Evolutionary conservation across 805 yeast genomes (phyloP).

Genomic region (Blastobotrys mokoenaii): DNA sequence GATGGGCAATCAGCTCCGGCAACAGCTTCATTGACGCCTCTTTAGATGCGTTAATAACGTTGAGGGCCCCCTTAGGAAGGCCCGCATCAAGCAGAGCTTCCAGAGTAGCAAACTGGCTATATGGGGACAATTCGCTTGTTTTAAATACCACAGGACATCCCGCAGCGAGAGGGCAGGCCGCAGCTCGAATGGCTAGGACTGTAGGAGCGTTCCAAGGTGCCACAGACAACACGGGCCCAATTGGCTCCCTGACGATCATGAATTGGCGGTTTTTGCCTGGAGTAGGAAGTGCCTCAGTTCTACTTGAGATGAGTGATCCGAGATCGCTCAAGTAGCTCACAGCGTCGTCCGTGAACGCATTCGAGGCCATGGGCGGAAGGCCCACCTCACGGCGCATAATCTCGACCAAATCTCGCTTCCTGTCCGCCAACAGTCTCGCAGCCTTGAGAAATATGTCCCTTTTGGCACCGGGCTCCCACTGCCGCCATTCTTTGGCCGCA

Average conservation of each 20-base stretch:
- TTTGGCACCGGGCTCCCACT: not conserved
- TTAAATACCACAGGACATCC: slow-evolving; percentile 76
- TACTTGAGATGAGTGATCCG: slow-evolving; percentile 67
- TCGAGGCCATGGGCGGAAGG: slow-evolving; percentile 52
- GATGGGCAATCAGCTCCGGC: slow-evolving; percentile 65
- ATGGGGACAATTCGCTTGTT: slow-evolving; percentile 74
- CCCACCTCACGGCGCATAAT: slow-evolving; percentile 37
- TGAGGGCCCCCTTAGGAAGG: slow-evolving; percentile 72
- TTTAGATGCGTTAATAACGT: slow-evolving; percentile 37
- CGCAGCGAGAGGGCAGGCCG: slow-evolving; percentile 76
- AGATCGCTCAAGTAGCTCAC: slow-evolving; percentile 61
- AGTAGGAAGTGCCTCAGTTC: slow-evolving; percentile 47
- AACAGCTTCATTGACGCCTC: slow-evolving; percentile 44
- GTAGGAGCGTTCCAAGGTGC: slow-evolving; percentile 87
- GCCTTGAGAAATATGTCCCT: slow-evolving; percentile 9
- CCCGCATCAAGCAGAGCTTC: slow-evolving; percentile 65
- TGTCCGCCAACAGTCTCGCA: slow-evolving; percentile 5
- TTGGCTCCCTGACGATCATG: slow-evolving; percentile 67
- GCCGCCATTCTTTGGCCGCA: slow-evolving; percentile 1
- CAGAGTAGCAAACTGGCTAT: slow-evolving; percentile 62
- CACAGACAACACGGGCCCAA: slow-evolving; percentile 81
- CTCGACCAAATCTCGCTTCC: slow-evolving; percentile 3
- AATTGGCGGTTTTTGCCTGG: slow-evolving; percentile 57
- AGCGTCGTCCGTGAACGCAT: slow-evolving; percentile 66
- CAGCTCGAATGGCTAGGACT: slow-evolving; percentile 75